Percentiles rank a stretch among this genome's conserved stretches.
Conservation (phyloP, 371 early-diverging fungal species). For the Fennellomyces sp. region DNA sequence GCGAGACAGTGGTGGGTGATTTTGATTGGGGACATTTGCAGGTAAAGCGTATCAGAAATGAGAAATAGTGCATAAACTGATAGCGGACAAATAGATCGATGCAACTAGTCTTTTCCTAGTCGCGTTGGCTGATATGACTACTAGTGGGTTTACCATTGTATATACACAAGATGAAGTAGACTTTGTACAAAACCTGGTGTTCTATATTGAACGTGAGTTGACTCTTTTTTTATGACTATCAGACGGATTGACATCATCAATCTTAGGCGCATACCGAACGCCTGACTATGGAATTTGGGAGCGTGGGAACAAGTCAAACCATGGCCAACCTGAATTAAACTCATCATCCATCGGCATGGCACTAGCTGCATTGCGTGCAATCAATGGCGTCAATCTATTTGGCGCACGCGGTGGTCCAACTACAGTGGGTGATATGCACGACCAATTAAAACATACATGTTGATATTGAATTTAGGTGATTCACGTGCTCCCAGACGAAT, state of each 20-base stretch:
- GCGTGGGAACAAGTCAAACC: slow-evolving; percentile 89
- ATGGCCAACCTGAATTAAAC: slow-evolving; percentile 87
- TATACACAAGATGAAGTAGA: slow-evolving; percentile 89
- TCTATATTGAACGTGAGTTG: slow-evolving; percentile 79
- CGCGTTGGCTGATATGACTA: slow-evolving; percentile 86
- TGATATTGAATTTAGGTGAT: slow-evolving; percentile 71
- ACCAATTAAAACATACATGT: background rate
- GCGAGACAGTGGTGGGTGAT: slow-evolving; percentile 89
- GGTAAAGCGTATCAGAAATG: slow-evolving; percentile 15
- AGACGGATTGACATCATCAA: background rate
- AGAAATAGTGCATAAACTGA: background rate
- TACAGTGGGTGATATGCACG: slow-evolving; percentile 54
- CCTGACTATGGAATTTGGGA: slow-evolving; percentile 95
- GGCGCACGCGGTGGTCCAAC: slow-evolving; percentile 81
- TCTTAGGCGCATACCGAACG: slow-evolving; percentile 64
- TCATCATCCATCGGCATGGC: slow-evolving; percentile 91
- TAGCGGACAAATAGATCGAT: slow-evolving; percentile 67
- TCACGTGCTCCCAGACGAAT: slow-evolving; percentile 86
- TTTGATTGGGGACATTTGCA: slow-evolving; percentile 83
- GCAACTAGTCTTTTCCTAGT: slow-evolving; percentile 85
- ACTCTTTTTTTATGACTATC: background rate
- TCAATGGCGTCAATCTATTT: slow-evolving; percentile 88
- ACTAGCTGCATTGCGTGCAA: slow-evolving; percentile 85
- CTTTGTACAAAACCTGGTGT: slow-evolving; percentile 90
- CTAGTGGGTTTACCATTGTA: slow-evolving; percentile 76